phyloP scores from a whole-genome alignment of 2,329 filamentous ascomycete genomes.

The Mycosphaerella arachidis region DNA sequence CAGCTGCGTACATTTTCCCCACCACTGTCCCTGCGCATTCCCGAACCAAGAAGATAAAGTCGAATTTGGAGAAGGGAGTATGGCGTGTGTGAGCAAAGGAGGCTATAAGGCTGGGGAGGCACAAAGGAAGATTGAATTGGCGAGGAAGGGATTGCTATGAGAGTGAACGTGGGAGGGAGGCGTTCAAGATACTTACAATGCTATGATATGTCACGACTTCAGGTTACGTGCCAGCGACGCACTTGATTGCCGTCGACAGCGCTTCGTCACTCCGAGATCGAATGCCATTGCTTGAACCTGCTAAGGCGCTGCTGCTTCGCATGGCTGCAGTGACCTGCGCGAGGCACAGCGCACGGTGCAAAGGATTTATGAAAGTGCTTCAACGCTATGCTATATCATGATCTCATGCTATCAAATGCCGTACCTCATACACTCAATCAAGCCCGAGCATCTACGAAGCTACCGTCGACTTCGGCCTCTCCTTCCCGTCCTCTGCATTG shows the following conservation, averaged over 20 bases:
- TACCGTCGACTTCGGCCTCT: background rate
- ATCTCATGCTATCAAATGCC: too few species aligned
- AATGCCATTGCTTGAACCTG: background rate
- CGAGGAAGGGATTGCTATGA: conserved; percentile 70
- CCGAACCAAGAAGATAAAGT: conserved; percentile 59
- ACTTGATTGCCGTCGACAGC: too few species aligned
- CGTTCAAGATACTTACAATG: background rate
- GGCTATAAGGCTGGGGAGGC: conserved; percentile 70
- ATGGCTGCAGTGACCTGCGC: too few species aligned
- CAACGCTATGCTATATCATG: too few species aligned
- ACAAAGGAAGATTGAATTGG: conserved; percentile 70
- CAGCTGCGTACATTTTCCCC: conserved; percentile 91
- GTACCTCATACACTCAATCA: background rate
- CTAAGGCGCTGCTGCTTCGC: too few species aligned
- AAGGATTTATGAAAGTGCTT: too few species aligned
- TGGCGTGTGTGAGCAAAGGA: conserved; percentile 69
- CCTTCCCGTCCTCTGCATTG: conserved; percentile 9
- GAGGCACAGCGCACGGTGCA: too few species aligned
- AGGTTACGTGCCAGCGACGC: background rate
- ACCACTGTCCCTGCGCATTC: conserved; percentile 93
- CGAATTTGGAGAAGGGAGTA: conserved; percentile 67
- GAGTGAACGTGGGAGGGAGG: background rate
- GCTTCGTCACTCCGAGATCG: background rate
- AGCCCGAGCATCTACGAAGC: background rate
- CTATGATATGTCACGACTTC: background rate